These are phyloP conservation scores for Fraxinus ornus DNA, from an alignment of 305 asterid genomes.

Conservation along the genomic window DNA sequence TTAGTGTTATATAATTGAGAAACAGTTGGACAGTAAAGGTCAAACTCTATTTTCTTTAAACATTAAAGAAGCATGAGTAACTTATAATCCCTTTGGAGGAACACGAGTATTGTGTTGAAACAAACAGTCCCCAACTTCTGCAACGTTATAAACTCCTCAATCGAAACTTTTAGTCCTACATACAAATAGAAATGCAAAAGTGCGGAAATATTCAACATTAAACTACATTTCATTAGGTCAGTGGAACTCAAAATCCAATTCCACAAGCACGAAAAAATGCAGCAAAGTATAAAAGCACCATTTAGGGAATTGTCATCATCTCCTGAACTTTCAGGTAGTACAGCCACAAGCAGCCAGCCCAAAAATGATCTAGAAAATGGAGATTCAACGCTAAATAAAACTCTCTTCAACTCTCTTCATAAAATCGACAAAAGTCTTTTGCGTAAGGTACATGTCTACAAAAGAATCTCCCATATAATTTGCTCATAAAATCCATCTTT, in stretches of 20 bases:
- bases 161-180: neutral
- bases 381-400: constrained; percentile 13
- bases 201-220: neutral
- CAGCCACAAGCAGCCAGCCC: constrained; percentile 27
- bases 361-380: constrained; percentile 32
- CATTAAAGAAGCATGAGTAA: constrained; percentile 54
- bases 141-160: constrained; percentile 28
- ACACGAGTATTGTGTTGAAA: constrained; percentile 48
- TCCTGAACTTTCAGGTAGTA: constrained; percentile 28
- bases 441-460: constrained; percentile 41
- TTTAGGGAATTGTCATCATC: constrained; percentile 23
- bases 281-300: constrained; percentile 25
- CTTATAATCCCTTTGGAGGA: constrained; percentile 27
- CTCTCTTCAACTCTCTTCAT: constrained; percentile 7
- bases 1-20: constrained; percentile 21
- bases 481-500: neutral
- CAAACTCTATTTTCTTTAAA: constrained; percentile 20
- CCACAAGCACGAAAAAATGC: neutral
- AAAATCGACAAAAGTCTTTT: constrained; percentile 25
- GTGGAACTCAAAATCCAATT: neutral
- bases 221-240: neutral
- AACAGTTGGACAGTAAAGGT: constrained; percentile 31
- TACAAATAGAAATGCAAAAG: neutral
- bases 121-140: constrained; percentile 20
- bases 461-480: neutral